phyloP scores from a whole-genome alignment of 495 filamentous ascomycete species.

The Hamigera avellanea region DNA sequence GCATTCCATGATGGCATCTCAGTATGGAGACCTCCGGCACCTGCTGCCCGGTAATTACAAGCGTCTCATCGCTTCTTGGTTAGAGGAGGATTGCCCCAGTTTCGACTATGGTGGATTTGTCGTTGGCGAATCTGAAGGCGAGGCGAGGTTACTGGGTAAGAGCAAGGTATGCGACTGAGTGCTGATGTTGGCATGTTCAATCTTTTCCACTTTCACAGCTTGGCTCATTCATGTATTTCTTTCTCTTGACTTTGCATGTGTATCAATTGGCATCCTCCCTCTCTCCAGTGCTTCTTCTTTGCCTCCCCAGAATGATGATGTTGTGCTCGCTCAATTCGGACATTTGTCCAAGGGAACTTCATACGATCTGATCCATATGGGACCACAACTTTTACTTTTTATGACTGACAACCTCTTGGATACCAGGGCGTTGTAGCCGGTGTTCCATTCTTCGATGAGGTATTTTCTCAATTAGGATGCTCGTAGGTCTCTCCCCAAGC shows the following conservation, averaged over 20 bases:
- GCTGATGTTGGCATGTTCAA: neutral
- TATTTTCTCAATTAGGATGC: constrained; percentile 84
- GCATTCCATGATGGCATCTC: constrained; percentile 36
- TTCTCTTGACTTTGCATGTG: too few species aligned
- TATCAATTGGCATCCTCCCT: too few species aligned
- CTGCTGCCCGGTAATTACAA: constrained; percentile 81
- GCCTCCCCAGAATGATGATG: neutral
- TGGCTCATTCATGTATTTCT: neutral
- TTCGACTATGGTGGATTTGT: constrained; percentile 98
- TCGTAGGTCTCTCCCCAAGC: constrained; percentile 29
- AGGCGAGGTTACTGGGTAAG: constrained; percentile 83
- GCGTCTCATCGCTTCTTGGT: constrained; percentile 67
- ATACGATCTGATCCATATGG: too few species aligned
- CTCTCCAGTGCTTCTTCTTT: too few species aligned
- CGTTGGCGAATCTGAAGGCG: constrained; percentile 66
- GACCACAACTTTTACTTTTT: too few species aligned
- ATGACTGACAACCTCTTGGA: constrained; percentile 1
- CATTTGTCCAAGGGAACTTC: too few species aligned
- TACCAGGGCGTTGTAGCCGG: constrained; percentile 71
- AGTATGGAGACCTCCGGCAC: constrained; percentile 64
- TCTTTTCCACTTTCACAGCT: neutral
- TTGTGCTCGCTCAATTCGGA: too few species aligned
- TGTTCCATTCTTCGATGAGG: constrained; percentile 89
- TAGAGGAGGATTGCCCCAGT: constrained; percentile 88
- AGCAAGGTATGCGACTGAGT: constrained; percentile 35